Base-by-base conservation (phyloP, 306 rosid genomes). In the Amphicarpaea edgeworthii region DNA sequence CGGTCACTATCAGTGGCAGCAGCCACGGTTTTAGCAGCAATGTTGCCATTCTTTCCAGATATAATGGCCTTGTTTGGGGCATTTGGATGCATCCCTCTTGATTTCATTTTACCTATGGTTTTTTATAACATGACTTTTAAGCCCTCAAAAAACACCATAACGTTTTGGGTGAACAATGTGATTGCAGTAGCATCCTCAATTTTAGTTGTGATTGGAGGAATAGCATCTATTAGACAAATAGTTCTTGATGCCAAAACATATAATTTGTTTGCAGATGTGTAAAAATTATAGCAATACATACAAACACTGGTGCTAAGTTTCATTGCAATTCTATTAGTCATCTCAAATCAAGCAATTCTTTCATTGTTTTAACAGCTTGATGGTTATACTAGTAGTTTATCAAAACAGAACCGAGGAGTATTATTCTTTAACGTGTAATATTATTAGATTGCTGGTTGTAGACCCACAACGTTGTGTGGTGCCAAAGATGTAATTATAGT, bases 21-120 rank as follows among this genome's bases (percentile, higher is more conserved):
- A 32, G 97, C 88, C 2, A 88, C 96, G 5, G 7, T 70, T 9
- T 76, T 91, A 2, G 97, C 96, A 26, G 88, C 98, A 8, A 91
- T 93, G 98, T 34, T 93, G 30, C 97, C 98, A 49, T 91, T 93
- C 87, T 89, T 93, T 78, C 82, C 91, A 12, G 98, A 93, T 77
- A 75, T 93, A 70, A 85, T 82, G 91, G 91, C 98, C 16, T 32
- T 93, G 68, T 80, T 93, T 50, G 97, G 96, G 14, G 91, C 97
- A 66, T 87, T 93, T 78, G 98, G 92, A 12, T 88, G 57, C 86
- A 84, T 93, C 69, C 98, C 98, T 76, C 82, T 91, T 4, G 93
- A 91, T 77, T 89, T 88, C 75, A 91, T 93, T 32, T 82, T 93
- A 77, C 98, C 98, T 5, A 93, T 91, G 97, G 21, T 91, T 26